Evolutionary conservation across 345 rosid species (phyloP).

Genomic region (Salix viminalis): DNA sequence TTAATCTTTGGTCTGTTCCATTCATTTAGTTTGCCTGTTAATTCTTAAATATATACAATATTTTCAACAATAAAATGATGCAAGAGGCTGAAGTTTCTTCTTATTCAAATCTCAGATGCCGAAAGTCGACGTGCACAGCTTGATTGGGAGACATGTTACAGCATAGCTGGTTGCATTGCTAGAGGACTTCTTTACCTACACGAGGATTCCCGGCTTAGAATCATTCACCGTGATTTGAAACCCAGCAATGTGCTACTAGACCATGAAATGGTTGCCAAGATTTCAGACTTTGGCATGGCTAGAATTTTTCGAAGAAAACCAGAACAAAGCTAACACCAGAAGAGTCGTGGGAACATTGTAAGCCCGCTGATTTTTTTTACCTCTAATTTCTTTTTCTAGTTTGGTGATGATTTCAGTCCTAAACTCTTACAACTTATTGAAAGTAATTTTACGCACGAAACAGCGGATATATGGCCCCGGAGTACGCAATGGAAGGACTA

Average conservation of each 20-base stretch:
- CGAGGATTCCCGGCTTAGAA: conserved; percentile 40
- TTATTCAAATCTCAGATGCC: not conserved
- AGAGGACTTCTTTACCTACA: conserved; percentile 48
- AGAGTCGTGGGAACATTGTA: conserved; percentile 31
- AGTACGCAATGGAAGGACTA: conserved; percentile 3
- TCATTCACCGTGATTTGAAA: conserved; percentile 49
- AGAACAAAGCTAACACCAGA: conserved; percentile 22
- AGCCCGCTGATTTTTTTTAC: not conserved
- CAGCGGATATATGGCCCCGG: conserved; percentile 16
- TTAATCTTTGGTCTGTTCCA: conserved; percentile 4
- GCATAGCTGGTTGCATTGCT: conserved; percentile 38
- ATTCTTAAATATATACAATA: not conserved
- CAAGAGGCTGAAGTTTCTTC: not conserved
- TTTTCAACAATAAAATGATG: not conserved
- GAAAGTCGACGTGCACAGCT: not conserved
- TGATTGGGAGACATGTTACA: conserved; percentile 9
- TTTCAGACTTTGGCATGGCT: conserved; percentile 50
- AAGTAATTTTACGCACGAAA: not conserved
- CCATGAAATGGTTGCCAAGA: conserved; percentile 38
- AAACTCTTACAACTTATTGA: too few species aligned
- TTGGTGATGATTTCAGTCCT: not conserved
- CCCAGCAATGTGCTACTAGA: conserved; percentile 42
- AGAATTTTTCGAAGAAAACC: conserved; percentile 23
- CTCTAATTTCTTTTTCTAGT: not conserved
- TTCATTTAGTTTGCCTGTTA: too few species aligned